These are phyloP conservation scores for Gentiana dahurica DNA, from an alignment of 257 asterid species.

Conservation along the genomic window DNA sequence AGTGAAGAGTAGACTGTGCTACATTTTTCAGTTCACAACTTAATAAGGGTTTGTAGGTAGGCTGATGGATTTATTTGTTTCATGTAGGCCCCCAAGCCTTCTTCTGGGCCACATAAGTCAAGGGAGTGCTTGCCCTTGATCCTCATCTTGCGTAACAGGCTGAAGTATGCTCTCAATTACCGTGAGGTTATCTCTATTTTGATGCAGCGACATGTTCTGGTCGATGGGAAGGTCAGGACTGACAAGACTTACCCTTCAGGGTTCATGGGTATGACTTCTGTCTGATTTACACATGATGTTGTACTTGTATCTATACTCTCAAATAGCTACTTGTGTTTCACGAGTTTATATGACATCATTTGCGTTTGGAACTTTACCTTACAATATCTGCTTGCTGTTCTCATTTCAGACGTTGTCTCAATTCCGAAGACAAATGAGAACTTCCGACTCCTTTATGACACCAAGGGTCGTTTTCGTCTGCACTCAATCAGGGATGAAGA, in stretches of 20 bases:
- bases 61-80: not conserved
- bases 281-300: not conserved
- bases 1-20: conserved; percentile 11
- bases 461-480: conserved; percentile 72
- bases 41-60: no score
- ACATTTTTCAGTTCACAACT: not conserved
- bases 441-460: conserved; percentile 65
- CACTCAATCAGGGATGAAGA: conserved; percentile 71
- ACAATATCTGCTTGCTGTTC: not conserved
- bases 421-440: conserved; percentile 74
- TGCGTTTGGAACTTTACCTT: not conserved
- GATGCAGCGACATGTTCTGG: conserved; percentile 68
- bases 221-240: conserved; percentile 77
- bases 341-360: not conserved
- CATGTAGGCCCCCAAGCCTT: conserved; percentile 65
- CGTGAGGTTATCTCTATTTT: conserved; percentile 54
- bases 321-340: not conserved
- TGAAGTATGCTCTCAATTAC: conserved; percentile 61
- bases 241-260: conserved; percentile 75
- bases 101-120: conserved; percentile 82
- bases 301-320: not conserved
- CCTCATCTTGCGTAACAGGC: conserved; percentile 55
- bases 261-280: conserved; percentile 46
- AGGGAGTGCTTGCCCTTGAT: conserved; percentile 72
- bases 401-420: conserved; percentile 53